Base-by-base conservation (phyloP, 2,329 filamentous ascomycete species). In the Colletotrichum sp. region DNA sequence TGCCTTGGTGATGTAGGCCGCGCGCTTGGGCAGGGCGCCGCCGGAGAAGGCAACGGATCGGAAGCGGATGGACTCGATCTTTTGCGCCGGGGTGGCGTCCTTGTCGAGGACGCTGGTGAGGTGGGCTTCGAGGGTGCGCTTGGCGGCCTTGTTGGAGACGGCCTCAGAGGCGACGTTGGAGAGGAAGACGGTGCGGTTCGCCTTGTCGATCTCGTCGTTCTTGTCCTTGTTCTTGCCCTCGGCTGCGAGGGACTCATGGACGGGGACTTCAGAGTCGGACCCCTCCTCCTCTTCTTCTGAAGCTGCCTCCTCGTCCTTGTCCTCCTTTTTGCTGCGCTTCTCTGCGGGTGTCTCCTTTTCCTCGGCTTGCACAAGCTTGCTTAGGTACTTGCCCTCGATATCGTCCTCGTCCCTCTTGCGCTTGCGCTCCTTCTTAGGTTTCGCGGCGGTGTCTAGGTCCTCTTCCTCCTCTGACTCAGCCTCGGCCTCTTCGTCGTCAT, bases 41-140 rank as follows among this genome's bases (percentile, higher is more conserved):
- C 92, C 92, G 7, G 94, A 91, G 84, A 98, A 99, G 4, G 97
- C 95, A 16, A 96, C 95, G 9, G 96, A 99, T 74, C 97, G 95
- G 89, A 99, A 99, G 26, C 97, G 95, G 77, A 99, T 89, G 3
- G 96, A 98, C 83, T 98, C 95, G 60, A 99, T 89, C 81, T 95
- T 96, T 85, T 95, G 94, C 2, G 89, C 87, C 2, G 88, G 78
- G 87, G 87, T 80, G 83, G 89, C 79, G 84, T 88, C 83, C 52
- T 85, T 84, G 71, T 89, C 87, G 66, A 98, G 88, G 81, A 95
- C 94, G 1, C 95, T 95, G n/a, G 91, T 89, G 62, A 98, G 91
- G 83, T 98, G 95, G 57, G 90, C 88, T 79, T 95, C 87, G 34
- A 98, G 90, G 4, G 90, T 90, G 87, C 95, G 98, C 86, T 95